Evolutionary conservation across 1,139 yeast species (phyloP), one percentile per base, ranked within the genome.

Genomic region (Yamadazyma membranifaciens): DNA sequence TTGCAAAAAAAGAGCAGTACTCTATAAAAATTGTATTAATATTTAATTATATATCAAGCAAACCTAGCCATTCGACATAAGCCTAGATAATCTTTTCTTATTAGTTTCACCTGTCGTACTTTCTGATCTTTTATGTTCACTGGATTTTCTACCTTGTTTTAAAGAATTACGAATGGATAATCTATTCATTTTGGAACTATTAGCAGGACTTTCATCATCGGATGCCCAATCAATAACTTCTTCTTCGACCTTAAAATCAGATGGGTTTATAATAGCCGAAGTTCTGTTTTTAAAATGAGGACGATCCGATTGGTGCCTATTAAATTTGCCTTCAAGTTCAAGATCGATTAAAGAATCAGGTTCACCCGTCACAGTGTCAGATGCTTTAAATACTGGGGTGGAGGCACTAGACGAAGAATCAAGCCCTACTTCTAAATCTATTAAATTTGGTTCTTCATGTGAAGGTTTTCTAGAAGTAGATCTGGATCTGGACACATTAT

Each of bases 221-320:
- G 75, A 68, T 1, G 73, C 77, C 60, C 70, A 73, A 47, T 73
- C 77, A 36, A 73, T 65, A 6, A 71, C 73, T 45, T 73, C 75
- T 49, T 73, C 76, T 48, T 67, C 67, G 32, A 71, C 63, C 35
- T 57, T 62, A 36, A 69, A 51, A 37, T 56, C 62, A 1, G 65
- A 51, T 1, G 70, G 72, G 25, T 57, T 59, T 32, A 62, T 69
- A 12, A 55, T 50, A 2, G 66, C 59, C 0, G 68, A 51, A 2
- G 62, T 51, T 41, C 65, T 49, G 48, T 68, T 71, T 49, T 66
- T 68, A 49, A 61, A 65, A 38, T 54, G 60, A 9, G 60, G 55
- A 37, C 60, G 56, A 4, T 49, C 49, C 32, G 38, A 39, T 32
- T 28, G 31, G 3, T 15, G 30, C 14, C 40, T 30, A 12, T 16